Evolutionary conservation across 345 rosid genomes (phyloP), one percentile per base, ranked within the genome.

Genomic region (Isatis tinctoria): DNA sequence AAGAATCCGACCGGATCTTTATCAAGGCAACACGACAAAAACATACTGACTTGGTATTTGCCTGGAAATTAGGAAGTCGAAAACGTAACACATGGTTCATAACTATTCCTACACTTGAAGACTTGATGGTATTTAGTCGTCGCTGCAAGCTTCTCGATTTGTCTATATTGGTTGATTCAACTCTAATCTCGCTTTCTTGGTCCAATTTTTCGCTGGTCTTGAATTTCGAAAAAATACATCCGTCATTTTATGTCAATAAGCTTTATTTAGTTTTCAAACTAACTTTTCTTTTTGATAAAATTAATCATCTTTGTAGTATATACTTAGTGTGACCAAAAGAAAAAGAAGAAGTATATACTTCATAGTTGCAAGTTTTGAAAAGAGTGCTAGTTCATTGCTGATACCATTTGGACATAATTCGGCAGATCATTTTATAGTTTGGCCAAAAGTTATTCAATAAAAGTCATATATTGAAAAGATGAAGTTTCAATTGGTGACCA

Each of bases 181-280:
- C 61, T 49, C 8, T 7, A 63, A 30, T 30, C 27, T 72, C 62
- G 53, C 43, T 62, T 62, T 62, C 76, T 11, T 52, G 63, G 54
- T 63, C 76, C 30, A 63, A 4, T 13, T 12, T 52, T 40, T 40
- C 4, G 24, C 13, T 49, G 47, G 30, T 13, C 4, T 32, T 41
- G 8, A n/a, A 32, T 54, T 45, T 54, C 24, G 53, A 64, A 30
- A 63, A 63, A 63, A 62, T 40, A 28, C 16, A 17, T 27, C 3
- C 2, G 18, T 61, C 30, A 27, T 22, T 16, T 49, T 70, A 28
- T 2, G 5, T 5, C 11, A 13, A 14, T 51, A 41, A 43, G 18
- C 2, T 33, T 18, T 9, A 9, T 9, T 14, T 30, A 18, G 22
- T 26, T n/a, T 16, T 33, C 2, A 5, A 0, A 28, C 16, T 27